phyloP scores from a whole-genome alignment of 371 early-diverging fungal species.

The Rhizopus delemar region DNA sequence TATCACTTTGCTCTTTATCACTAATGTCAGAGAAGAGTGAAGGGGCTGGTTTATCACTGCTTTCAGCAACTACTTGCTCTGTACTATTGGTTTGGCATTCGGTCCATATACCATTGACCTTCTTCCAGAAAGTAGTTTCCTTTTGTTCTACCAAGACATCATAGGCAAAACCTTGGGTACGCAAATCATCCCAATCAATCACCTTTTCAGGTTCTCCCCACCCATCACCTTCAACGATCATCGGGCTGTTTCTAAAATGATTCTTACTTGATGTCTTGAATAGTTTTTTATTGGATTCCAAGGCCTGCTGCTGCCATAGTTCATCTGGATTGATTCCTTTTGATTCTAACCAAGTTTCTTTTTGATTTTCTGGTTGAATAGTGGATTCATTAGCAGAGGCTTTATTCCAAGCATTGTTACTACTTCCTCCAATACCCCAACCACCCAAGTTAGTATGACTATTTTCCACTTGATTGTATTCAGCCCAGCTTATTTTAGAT shows the following conservation, averaged over 20 bases:
- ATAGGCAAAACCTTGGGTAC: slow-evolving; percentile 40
- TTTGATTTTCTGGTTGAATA: neutral
- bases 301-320: neutral
- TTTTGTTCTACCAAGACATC: slow-evolving; percentile 42
- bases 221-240: slow-evolving; percentile 25
- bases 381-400: neutral
- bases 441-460: neutral
- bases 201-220: slow-evolving; percentile 38
- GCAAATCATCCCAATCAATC: slow-evolving; percentile 42
- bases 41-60: neutral
- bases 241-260: slow-evolving; percentile 9
- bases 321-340: neutral
- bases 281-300: neutral
- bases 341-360: neutral
- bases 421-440: neutral
- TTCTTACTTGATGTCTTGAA: neutral
- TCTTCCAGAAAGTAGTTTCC: slow-evolving; percentile 38
- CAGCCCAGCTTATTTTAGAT: neutral
- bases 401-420: neutral
- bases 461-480: neutral
- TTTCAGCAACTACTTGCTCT: neutral
- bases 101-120: slow-evolving; percentile 16
- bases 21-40: neutral
- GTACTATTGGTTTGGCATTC: neutral
- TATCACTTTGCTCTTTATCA: neutral